Evolutionary conservation across 805 yeast genomes (phyloP), one percentile per base, ranked within the genome.

Genomic region (Groenewaldozyma tartarivorans): DNA sequence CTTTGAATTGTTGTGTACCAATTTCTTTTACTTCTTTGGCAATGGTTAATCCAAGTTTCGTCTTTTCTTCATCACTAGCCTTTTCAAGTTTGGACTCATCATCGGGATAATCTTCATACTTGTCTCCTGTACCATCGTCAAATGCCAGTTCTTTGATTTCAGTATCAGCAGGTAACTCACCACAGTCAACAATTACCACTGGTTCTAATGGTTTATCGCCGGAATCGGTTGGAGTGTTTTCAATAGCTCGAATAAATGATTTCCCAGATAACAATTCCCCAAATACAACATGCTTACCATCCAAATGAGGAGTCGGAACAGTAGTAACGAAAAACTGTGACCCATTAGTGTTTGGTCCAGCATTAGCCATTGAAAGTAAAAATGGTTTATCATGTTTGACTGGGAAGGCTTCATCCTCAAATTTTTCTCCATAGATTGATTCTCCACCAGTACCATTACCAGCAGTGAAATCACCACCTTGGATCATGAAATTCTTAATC

Each of bases 251-350:
- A 5, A 84, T 87, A 22, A 85, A 61, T 5, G 86, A 75, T 59
- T 84, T 88, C 32, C 96, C 96, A 36, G 49, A 77, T 38, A 90
- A 63, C 30, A 92, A 87, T 60, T 82, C 77, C 48, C 98, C 98
- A 59, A 92, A 92, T 2, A 92, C 97, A 39, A 88, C 96, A 60
- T 92, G 98, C 61, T 90, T 90, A 20, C 90, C 94, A 58, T 92
- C 90, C 50, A 92, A 73, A 62, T 90, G 97, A 4, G 97, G 95
- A 1, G 96, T 86, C 33, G 86, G 79, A 2, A 77, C 92, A 2
- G 96, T 85, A 20, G 98, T 90, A 54, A 90, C 78, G 61, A 90
- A 90, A 54, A 86, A 92, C 63, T 90, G 97, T 2, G 96, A 86
- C 1, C 97, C 97, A 57, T 92, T 92, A 37, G 97, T 90, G 60